Conservation (phyloP, 768 basidiomycete genomes). For the Boletus subcaerulescens region DNA sequence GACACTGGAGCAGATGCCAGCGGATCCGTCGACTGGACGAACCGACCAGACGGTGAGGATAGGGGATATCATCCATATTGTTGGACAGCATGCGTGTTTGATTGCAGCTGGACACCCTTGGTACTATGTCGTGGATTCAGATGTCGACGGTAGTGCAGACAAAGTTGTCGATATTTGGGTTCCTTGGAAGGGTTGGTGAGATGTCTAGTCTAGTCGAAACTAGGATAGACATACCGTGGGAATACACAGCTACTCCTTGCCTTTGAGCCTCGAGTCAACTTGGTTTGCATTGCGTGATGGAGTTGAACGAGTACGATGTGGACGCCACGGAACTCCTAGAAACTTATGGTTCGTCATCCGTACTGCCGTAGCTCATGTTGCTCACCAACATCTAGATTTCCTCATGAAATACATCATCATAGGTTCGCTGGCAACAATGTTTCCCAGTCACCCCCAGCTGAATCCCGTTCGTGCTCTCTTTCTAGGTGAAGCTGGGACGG, state of each 20-base stretch:
- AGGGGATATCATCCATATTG: constrained; percentile 65
- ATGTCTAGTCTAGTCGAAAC: not conserved
- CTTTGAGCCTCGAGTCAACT: not conserved
- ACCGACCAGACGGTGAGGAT: constrained; percentile 38
- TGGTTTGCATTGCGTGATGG: constrained; percentile 40
- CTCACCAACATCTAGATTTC: constrained; percentile 65
- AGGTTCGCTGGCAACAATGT: constrained; percentile 46
- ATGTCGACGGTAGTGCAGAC: constrained; percentile 43
- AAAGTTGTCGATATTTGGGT: constrained; percentile 80
- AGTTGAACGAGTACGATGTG: constrained; percentile 62
- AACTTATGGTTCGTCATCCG: constrained; percentile 71
- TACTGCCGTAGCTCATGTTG: not conserved
- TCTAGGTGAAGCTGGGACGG: constrained; percentile 92
- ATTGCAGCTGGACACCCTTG: constrained; percentile 77
- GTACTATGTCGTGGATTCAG: constrained; percentile 80
- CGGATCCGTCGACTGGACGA: constrained; percentile 7
- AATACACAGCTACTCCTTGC: constrained; percentile 7
- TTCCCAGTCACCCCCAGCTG: constrained; percentile 6
- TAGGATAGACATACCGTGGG: constrained; percentile 15
- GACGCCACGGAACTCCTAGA: constrained; percentile 92
- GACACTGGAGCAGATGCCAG: constrained; percentile 46
- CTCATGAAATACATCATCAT: constrained; percentile 99
- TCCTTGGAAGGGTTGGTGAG: constrained; percentile 86
- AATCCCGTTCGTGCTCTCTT: not conserved
- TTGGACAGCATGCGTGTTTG: constrained; percentile 86